Evolutionary conservation across 73 alveolate species (phyloP).

Genomic region (Stentor roeselii): DNA sequence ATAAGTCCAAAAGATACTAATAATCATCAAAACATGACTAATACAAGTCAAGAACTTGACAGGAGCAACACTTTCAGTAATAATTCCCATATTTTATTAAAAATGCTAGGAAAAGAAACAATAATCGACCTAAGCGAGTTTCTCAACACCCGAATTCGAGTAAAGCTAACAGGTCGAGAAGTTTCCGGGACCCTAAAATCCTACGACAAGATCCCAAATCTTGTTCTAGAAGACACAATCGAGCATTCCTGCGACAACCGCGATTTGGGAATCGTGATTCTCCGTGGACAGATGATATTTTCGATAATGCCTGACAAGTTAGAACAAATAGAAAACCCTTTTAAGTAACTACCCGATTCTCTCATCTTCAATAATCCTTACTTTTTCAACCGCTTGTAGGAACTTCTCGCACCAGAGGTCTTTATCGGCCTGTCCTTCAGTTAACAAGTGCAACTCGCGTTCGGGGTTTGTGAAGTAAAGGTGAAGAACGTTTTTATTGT

Average conservation of each 20-base stretch:
- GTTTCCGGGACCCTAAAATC: background rate
- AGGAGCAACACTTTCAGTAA: background rate
- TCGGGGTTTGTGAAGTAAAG: background rate
- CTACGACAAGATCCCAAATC: conserved; percentile 23
- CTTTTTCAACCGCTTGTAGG: background rate
- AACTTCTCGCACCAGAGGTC: background rate
- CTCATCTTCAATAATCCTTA: background rate
- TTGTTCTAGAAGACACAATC: conserved; percentile 6
- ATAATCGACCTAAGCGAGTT: conserved; percentile 9
- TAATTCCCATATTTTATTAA: background rate
- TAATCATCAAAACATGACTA: conserved; percentile 11
- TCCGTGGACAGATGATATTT: conserved; percentile 17
- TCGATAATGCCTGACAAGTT: conserved; percentile 25
- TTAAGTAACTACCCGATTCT: background rate
- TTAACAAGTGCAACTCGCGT: background rate
- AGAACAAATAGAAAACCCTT: conserved; percentile 12
- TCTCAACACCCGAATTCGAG: background rate
- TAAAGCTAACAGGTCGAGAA: background rate
- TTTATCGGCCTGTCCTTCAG: background rate
- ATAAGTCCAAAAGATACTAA: conserved; percentile 2
- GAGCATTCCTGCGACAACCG: background rate
- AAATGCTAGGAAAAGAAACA: conserved; percentile 20
- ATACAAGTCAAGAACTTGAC: background rate
- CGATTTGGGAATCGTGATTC: conserved; percentile 9
- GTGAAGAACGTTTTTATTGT: background rate